A percentile compares a stretch with the other conserved stretches of the same genome.
Evolutionary conservation across 129 eudicot species (phyloP).

Genomic region (Arctium minus): DNA sequence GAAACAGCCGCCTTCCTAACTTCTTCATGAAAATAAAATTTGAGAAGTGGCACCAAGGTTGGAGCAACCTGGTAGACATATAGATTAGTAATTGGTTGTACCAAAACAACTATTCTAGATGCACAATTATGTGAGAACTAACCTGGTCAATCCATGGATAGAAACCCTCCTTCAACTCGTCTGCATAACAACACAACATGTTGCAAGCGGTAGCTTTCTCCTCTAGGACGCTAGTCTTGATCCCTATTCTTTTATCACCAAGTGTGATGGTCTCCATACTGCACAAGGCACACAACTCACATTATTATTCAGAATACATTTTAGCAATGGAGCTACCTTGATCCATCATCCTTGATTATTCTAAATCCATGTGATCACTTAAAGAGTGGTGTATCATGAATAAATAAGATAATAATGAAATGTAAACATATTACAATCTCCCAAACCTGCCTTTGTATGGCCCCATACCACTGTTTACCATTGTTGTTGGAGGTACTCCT

Average conservation of each 20-base stretch:
- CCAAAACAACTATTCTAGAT: background rate
- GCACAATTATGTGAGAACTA: background rate
- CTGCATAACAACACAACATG: conserved; percentile 98
- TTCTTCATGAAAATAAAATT: conserved; percentile 97
- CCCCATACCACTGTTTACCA: background rate
- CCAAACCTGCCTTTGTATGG: background rate
- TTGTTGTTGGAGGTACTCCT: background rate
- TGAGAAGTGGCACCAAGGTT: conserved; percentile 89
- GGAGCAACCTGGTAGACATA: conserved; percentile 76
- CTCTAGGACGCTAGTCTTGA: conserved; percentile 95
- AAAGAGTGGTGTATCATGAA: background rate
- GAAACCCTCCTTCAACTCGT: conserved; percentile 96
- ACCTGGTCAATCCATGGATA: conserved; percentile 99
- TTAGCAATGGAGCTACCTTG: background rate
- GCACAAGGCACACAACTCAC: conserved; percentile 24
- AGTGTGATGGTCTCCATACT: conserved; percentile 99
- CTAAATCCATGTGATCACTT: background rate
- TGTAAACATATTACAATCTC: background rate
- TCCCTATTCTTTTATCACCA: conserved; percentile 97
- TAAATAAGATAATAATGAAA: background rate
- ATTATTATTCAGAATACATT: background rate
- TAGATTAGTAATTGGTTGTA: background rate
- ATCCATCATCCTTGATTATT: background rate
- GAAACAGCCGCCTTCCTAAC: conserved; percentile 99
- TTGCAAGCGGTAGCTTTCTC: conserved; percentile 99